Evolutionary conservation across 495 filamentous ascomycete species (phyloP).

Genomic region (Penicillium coprophilum): DNA sequence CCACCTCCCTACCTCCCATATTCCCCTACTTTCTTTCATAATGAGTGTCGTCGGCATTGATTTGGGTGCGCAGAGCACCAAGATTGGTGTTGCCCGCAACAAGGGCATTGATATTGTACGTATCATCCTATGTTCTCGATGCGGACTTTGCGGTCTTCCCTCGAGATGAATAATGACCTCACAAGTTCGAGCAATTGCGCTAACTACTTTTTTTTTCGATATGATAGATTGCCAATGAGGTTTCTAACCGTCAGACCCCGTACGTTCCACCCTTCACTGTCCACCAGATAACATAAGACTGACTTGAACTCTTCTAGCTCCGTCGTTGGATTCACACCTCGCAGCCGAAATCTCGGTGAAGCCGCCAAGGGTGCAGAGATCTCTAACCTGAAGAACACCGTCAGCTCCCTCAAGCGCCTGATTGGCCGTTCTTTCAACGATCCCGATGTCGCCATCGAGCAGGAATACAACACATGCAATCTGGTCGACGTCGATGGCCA

Average conservation of each 20-base stretch:
- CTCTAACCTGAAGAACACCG: constrained; percentile 98
- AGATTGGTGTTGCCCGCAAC: constrained; percentile 95
- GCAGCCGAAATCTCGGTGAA: constrained; percentile 90
- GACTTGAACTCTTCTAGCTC: constrained; percentile 58
- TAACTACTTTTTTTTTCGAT: constrained; percentile 23
- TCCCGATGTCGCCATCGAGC: constrained; percentile 88
- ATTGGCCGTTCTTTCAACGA: constrained; percentile 82
- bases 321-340: constrained; percentile 91
- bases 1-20: constrained; percentile 17
- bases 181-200: constrained; percentile 15
- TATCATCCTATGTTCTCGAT: constrained; percentile 39
- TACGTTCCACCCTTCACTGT: constrained; percentile 44
- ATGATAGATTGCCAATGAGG: constrained; percentile 93
- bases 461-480: constrained; percentile 82
- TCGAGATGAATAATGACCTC: background rate
- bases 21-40: constrained; percentile 33
- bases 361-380: constrained; percentile 98
- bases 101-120: constrained; percentile 98
- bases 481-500: constrained; percentile 90
- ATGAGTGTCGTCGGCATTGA: constrained; percentile 88
- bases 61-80: constrained; percentile 95
- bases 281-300: constrained; percentile 20
- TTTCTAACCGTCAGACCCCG: constrained; percentile 97
- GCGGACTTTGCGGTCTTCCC: background rate
- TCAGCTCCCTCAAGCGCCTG: constrained; percentile 87